A percentile compares a stretch with the other conserved stretches of the same genome.
These are phyloP conservation scores for Neurospora sp. DNA, from an alignment of 495 filamentous ascomycete genomes.

Conservation along the genomic window DNA sequence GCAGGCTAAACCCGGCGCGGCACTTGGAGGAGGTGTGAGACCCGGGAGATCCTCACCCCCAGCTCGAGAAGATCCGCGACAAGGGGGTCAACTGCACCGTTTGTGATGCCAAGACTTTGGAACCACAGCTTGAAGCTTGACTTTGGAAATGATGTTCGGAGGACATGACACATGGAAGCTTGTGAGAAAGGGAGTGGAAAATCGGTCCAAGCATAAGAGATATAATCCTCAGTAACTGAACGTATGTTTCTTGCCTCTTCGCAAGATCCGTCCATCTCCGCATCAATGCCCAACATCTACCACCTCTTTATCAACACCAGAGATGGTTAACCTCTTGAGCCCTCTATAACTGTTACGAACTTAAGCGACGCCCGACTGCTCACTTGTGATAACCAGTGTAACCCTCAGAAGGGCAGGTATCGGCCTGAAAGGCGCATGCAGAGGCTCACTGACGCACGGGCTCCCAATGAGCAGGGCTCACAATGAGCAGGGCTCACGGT, in stretches of 20 bases:
- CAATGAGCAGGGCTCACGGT: too few species aligned
- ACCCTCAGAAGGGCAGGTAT: too few species aligned
- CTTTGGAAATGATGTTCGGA: neutral
- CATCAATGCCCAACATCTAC: neutral
- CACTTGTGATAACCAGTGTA: too few species aligned
- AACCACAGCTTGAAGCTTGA: neutral
- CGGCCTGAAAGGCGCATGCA: too few species aligned
- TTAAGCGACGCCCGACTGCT: too few species aligned
- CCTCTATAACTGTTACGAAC: too few species aligned
- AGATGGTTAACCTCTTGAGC: neutral
- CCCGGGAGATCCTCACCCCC: neutral
- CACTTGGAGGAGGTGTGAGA: neutral
- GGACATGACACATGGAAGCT: neutral
- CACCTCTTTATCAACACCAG: neutral
- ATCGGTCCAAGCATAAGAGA: neutral
- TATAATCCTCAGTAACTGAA: neutral
- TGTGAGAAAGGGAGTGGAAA: neutral
- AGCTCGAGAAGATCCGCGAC: neutral
- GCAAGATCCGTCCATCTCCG: neutral
- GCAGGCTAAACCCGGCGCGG: neutral
- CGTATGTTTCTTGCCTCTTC: neutral
- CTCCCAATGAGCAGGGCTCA: too few species aligned
- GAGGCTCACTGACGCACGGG: too few species aligned
- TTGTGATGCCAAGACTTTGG: neutral
- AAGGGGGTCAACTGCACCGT: neutral